Percentiles rank a stretch among this genome's conserved stretches.
phyloP scores from a whole-genome alignment of 805 yeast species.

The Cyberlindnera sargentensis region DNA sequence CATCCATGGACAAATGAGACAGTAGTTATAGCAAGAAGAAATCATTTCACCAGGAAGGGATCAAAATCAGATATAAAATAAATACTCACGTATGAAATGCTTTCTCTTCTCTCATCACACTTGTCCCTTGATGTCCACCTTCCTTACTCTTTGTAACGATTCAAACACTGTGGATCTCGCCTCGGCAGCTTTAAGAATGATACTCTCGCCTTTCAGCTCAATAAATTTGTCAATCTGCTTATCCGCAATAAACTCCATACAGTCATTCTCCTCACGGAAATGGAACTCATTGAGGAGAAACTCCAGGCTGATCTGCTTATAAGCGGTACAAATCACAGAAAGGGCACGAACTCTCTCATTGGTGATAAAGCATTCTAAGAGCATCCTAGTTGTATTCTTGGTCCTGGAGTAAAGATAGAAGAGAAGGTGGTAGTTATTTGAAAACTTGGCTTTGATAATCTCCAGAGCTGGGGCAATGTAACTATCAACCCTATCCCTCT shows the following conservation, averaged over 20 bases:
- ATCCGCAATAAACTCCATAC: conserved; percentile 35
- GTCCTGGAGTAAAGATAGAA: conserved; percentile 37
- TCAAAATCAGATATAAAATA: neutral
- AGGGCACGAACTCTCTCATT: conserved; percentile 55
- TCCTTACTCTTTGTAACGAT: conserved; percentile 36
- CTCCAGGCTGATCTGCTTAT: conserved; percentile 37
- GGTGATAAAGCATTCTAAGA: conserved; percentile 47
- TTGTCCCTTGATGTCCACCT: conserved; percentile 90
- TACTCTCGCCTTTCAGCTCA: conserved; percentile 26
- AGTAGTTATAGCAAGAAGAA: neutral
- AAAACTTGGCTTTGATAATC: conserved; percentile 25
- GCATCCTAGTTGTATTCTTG: conserved; percentile 34
- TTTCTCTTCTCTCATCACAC: conserved; percentile 25
- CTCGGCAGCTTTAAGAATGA: conserved; percentile 29
- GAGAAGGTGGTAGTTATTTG: conserved; percentile 47
- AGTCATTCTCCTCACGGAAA: conserved; percentile 33
- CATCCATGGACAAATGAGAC: neutral
- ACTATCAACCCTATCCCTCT: conserved; percentile 16
- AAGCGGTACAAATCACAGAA: conserved; percentile 48
- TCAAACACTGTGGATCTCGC: conserved; percentile 29
- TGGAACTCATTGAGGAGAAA: conserved; percentile 33
- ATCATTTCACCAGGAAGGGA: neutral
- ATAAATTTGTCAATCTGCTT: conserved; percentile 31
- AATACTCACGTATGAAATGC: neutral
- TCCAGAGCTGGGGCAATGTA: conserved; percentile 22